Percentiles rank a stretch among this genome's conserved stretches.
These are phyloP conservation scores for Apiotrichum sp. DNA, from an alignment of 1,284 basidiomycete species.

Conservation along the genomic window DNA sequence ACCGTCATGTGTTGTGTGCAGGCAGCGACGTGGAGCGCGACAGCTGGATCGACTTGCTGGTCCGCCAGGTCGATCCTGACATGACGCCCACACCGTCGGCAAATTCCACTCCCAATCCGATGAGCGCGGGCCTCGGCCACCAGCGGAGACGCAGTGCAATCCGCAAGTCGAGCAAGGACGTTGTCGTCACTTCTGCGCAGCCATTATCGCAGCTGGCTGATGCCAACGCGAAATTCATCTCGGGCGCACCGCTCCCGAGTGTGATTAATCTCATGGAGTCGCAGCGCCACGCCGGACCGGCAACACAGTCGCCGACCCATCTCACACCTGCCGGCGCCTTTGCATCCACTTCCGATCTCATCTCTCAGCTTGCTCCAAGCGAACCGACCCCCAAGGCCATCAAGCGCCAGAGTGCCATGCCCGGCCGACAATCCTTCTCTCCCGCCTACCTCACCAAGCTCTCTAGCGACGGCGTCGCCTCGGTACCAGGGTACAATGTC, in stretches of 20 bases:
- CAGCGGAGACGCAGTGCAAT: slow-evolving; percentile 28
- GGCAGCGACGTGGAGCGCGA: slow-evolving; percentile 91
- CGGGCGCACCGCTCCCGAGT: slow-evolving; percentile 47
- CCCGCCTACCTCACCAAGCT: slow-evolving; percentile 41
- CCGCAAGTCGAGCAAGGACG: slow-evolving; percentile 56
- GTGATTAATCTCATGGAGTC: slow-evolving; percentile 45
- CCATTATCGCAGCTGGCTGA: slow-evolving; percentile 60
- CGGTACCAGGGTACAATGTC: slow-evolving; percentile 25
- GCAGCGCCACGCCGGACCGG: slow-evolving; percentile 15
- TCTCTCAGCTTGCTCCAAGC: neutral
- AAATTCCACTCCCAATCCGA: slow-evolving; percentile 7
- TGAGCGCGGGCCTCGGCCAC: slow-evolving; percentile 7
- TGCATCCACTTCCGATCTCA: neutral
- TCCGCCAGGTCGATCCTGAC: slow-evolving; percentile 56
- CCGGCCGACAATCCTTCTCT: slow-evolving; percentile 27
- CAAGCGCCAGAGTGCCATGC: slow-evolving; percentile 43
- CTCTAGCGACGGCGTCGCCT: slow-evolving; percentile 30
- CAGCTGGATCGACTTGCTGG: slow-evolving; percentile 88
- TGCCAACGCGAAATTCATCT: slow-evolving; percentile 57
- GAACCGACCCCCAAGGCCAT: slow-evolving; percentile 25
- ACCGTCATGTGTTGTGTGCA: slow-evolving; percentile 88
- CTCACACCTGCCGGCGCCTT: neutral
- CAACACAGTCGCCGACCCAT: neutral
- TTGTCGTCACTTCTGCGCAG: slow-evolving; percentile 54
- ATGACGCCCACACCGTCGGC: neutral